Evolutionary conservation across 139 green algal genomes (phyloP).

Genomic region (Chlorella sorokiniana): DNA sequence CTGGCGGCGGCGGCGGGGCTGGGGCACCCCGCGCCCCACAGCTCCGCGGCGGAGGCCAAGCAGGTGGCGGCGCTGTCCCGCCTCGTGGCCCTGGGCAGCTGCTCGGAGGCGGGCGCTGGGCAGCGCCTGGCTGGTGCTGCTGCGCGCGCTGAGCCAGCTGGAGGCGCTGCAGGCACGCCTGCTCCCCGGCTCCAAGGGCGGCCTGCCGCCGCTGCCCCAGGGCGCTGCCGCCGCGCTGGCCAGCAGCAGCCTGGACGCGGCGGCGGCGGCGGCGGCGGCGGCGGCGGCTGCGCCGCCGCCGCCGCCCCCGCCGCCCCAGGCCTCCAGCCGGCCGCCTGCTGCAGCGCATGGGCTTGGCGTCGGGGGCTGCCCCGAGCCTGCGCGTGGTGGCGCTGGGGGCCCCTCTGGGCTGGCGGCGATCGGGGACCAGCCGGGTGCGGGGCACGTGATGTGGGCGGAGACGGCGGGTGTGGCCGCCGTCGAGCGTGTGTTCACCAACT

Average conservation of each 20-base stretch:
- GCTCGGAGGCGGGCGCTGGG: conserved; percentile 75
- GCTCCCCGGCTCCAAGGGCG: neutral
- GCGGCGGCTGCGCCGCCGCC: neutral
- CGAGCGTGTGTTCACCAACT: conserved; percentile 62
- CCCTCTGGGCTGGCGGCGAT: conserved; percentile 12
- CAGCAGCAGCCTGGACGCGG: conserved; percentile 20
- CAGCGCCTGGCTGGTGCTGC: conserved; percentile 71
- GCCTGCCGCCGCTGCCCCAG: conserved; percentile 8
- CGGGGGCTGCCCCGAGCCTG: too few relatives aligned
- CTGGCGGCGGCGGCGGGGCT: conserved; percentile 50
- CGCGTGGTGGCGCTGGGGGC: too few relatives aligned
- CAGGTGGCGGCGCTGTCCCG: conserved; percentile 68
- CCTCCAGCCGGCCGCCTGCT: conserved; percentile 33
- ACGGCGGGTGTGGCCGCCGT: conserved; percentile 44
- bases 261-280: neutral
- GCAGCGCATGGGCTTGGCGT: conserved; percentile 24
- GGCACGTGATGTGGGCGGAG: conserved; percentile 67
- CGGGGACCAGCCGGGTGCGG: conserved; percentile 47
- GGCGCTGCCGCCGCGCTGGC: conserved; percentile 1
- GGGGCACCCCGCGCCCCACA: conserved; percentile 10
- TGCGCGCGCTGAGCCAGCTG: conserved; percentile 74
- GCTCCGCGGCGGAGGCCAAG: conserved; percentile 37
- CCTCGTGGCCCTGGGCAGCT: conserved; percentile 62
- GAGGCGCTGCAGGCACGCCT: conserved; percentile 58
- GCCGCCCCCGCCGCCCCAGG: conserved; percentile 9